phyloP scores from a whole-genome alignment of 768 basidiomycete species.

The Rhodotorula paludigena region DNA sequence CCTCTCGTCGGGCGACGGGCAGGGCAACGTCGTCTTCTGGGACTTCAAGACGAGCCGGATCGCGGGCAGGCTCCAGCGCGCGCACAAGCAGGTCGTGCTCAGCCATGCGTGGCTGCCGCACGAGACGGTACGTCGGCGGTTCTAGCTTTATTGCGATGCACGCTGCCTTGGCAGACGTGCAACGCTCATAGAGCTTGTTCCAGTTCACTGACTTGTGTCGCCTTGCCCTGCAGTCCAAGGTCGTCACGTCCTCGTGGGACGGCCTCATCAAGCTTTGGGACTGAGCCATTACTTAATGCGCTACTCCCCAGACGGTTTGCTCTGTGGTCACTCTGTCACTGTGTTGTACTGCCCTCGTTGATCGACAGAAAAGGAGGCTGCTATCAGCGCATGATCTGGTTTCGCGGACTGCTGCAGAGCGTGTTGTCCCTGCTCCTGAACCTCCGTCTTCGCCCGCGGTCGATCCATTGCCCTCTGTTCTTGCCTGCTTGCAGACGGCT shows the following conservation, averaged over 20 bases:
- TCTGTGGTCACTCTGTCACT: no score
- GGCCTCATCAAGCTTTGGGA: conserved; percentile 92
- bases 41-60: conserved; percentile 97
- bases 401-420: no score
- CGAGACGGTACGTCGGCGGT: conserved; percentile 67
- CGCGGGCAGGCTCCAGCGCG: conserved; percentile 61
- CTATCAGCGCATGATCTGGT: no score
- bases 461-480: no score
- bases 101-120: conserved; percentile 97
- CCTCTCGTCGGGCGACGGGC: conserved; percentile 93
- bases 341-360: no score
- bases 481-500: no score
- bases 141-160: not conserved
- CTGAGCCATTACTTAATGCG: no score
- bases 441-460: no score
- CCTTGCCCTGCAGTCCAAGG: conserved; percentile 66
- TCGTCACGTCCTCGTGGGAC: conserved; percentile 96
- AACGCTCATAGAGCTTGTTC: no score
- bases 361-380: no score
- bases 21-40: conserved; percentile 96
- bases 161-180: not conserved
- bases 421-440: no score
- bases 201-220: not conserved
- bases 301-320: no score
- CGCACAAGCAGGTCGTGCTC: conserved; percentile 94